Percentiles rank a stretch among this genome's conserved stretches.
phyloP scores from a whole-genome alignment of 768 basidiomycete species.

The Mycena epipterygia region DNA sequence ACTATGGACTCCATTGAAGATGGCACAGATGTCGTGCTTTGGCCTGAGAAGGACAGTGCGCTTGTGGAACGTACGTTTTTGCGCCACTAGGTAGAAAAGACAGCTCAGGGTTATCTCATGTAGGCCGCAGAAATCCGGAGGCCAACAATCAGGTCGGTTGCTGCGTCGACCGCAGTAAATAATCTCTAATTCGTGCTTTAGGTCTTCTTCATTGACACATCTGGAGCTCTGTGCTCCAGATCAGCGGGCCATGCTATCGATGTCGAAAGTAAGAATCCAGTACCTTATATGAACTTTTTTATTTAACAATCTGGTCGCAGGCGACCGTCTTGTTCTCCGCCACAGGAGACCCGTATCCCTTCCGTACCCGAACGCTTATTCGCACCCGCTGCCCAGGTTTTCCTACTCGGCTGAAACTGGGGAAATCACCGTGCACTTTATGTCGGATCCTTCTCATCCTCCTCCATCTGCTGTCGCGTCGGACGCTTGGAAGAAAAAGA shows the following conservation, averaged over 20 bases:
- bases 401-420: constrained; percentile 66
- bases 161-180: background rate
- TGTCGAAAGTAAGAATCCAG: constrained; percentile 68
- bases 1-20: constrained; percentile 66
- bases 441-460: constrained; percentile 75
- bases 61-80: constrained; percentile 78
- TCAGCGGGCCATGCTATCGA: constrained; percentile 88
- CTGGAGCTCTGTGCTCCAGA: constrained; percentile 83
- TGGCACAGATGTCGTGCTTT: constrained; percentile 74
- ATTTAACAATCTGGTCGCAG: constrained; percentile 49
- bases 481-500: constrained; percentile 68
- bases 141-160: constrained; percentile 78
- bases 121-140: constrained; percentile 76
- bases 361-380: constrained; percentile 84
- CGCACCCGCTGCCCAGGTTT: constrained; percentile 84
- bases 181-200: constrained; percentile 42
- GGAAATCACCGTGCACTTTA: constrained; percentile 73
- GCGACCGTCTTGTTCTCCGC: constrained; percentile 76
- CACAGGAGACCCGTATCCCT: constrained; percentile 82
- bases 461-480: constrained; percentile 49
- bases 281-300: background rate
- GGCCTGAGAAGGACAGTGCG: constrained; percentile 80
- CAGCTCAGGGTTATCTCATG: constrained; percentile 3
- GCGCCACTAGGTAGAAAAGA: background rate
- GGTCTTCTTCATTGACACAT: constrained; percentile 89